Evolutionary conservation across 2,329 filamentous ascomycete genomes (phyloP), one percentile per base, ranked within the genome.

Genomic region (Plectosphaerella sp.): DNA sequence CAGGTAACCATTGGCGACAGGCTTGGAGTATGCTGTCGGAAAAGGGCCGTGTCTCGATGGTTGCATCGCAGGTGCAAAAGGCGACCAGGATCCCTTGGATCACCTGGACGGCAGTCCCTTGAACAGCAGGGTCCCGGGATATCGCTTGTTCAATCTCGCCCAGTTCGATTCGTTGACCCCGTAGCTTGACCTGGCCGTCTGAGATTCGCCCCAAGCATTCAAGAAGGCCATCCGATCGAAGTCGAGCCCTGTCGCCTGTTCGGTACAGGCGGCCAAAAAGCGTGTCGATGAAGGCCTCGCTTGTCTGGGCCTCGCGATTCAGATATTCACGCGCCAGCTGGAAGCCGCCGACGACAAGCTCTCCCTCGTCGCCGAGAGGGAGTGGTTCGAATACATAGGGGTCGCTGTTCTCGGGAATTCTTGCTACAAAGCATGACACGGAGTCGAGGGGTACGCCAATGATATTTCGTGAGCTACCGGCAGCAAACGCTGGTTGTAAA

Each of bases 241-340:
- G 76, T 20, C 81, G 79, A 5, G 88, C 92, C 63, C 88, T 90
- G 67, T 97, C 92, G 1, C 91, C 91, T 1, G 91, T 96, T 28
- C 89, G 80, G 67, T 97, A 97, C 0, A 95, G 72, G 4, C 77
- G 75, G 4, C 89, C 91, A 63, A 84, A 86, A 0, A 76, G 70
- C 24, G 86, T 83, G 1, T 83, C 64, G 14, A 96, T 72, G 61
- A 96, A 97, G 0, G 84, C 85, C 16, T 77, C 72, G 1, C 74
- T 71, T 0, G 90, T 96, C 63, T 94, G 85, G 47, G 92, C 84
- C 0, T 83, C 80, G 11, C 90, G 80, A 62, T 96, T 95, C 49
- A 96, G 75, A 64, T 97, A 97, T 8, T 84, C 89, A 48, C 81
- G 74, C 9, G 92, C 91, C 48, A 96, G 76, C 61, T 97, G 92